phyloP scores from a whole-genome alignment of 1,284 basidiomycete genomes.

The Ustilago shanxiensis region DNA sequence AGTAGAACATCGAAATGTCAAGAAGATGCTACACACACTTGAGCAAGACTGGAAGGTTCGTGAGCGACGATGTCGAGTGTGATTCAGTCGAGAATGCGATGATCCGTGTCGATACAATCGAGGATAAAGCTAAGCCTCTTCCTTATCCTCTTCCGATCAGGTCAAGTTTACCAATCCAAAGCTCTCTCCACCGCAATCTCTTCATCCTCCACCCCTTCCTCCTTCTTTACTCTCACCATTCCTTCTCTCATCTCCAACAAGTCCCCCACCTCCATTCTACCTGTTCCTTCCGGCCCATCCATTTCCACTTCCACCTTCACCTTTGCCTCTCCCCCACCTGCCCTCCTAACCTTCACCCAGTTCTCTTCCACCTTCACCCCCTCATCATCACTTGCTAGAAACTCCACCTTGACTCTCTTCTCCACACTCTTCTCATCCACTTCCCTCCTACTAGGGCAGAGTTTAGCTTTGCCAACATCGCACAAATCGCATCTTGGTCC shows the following conservation, averaged over 20 bases:
- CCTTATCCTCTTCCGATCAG: no score
- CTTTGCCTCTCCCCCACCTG: slow-evolving; percentile 1
- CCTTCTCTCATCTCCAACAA: slow-evolving; percentile 3
- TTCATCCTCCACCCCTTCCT: slow-evolving; percentile 6
- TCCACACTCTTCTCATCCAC: slow-evolving; percentile 45
- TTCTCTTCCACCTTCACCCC: slow-evolving; percentile 5
- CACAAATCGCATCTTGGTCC: slow-evolving; percentile 81
- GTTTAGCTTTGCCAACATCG: slow-evolving; percentile 35
- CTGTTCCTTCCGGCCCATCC: slow-evolving; percentile 4
- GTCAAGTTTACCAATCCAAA: slow-evolving; percentile 35
- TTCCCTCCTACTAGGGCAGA: slow-evolving; percentile 59
- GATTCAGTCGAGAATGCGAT: not conserved
- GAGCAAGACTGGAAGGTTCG: not conserved
- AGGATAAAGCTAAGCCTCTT: no score
- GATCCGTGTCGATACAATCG: not conserved
- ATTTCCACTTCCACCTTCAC: slow-evolving; percentile 45
- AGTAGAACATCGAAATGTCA: not conserved
- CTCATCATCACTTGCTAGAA: slow-evolving; percentile 28
- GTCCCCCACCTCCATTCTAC: slow-evolving; percentile 11
- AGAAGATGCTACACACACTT: not conserved
- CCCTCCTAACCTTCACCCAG: slow-evolving; percentile 23
- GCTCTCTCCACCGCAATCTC: slow-evolving; percentile 23
- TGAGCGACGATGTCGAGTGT: not conserved
- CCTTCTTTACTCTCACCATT: slow-evolving; percentile 19
- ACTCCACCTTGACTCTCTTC: no score